Evolutionary conservation across 2,329 filamentous ascomycete genomes (phyloP), one percentile per base, ranked within the genome.

Genomic region (Pyrenochaeta sp.): DNA sequence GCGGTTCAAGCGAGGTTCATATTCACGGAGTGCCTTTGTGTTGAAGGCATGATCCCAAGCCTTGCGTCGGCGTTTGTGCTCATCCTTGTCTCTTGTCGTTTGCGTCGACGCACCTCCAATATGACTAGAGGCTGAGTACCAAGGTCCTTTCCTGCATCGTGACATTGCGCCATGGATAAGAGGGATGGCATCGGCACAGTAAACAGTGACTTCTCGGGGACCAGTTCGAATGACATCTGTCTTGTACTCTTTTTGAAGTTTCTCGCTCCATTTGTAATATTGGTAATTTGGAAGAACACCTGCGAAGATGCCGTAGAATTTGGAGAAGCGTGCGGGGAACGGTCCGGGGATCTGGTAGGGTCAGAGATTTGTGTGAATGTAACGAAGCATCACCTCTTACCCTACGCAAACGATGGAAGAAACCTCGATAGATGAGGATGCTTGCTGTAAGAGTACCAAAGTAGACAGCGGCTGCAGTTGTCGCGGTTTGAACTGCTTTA

Each of bases 401-500:
- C 48, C 59, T 63, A 35, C 54, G 61, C 8, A 75, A 57, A 3
- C 68, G 69, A 39, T 76, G 74, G 45, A 74, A 74, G 40, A 72
- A 66, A 2, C 62, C 41, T 11, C 74, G 65, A 53, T 77, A 73
- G n/a, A 71, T 40, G 6, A 63, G 17, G 13, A 75, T 72, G 45
- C 72, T 75, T 6, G 51, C 23, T 6, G 41, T 23, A 4, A 69
- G 37, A 4, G 58, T 51, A 13, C 31, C 46, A 17, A 66, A 59
- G 30, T 68, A 68, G 3, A 61, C 32, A 1, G 36, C 41, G 2
- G 51, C 55, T 21, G 51, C 40, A n/a, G 39, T 48, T 17, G 36
- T 35, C 7, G 55, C 35, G 11, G 44, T 26, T 27, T 38, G 37
- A 1, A 60, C 4, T 3, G 53, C 58, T 15, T 34, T 34, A 15